Base-by-base conservation (phyloP, 1,139 yeast genomes). In the Kodamaea arcana region DNA sequence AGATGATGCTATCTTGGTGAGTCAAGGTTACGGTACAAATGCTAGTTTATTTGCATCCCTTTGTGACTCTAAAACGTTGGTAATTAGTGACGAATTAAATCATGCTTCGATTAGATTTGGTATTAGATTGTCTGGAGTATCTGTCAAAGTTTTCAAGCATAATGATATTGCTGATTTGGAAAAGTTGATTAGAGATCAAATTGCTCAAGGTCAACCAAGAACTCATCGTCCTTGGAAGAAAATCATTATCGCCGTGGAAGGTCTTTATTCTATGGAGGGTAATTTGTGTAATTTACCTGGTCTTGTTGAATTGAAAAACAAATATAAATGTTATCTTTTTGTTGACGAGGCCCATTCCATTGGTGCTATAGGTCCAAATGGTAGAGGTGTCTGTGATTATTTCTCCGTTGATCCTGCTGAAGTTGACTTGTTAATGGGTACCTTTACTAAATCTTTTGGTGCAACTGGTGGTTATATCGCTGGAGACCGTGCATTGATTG, bases 391-490 rank as follows among this genome's bases (percentile, higher is more conserved):
- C 25, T 90, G 97, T 64, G 97, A 94, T 57, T 86, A 86, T 61
- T 92, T 84, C 56, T 82, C 82, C 31, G 76, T 92, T 37, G 76
- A 80, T 45, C 92, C 97, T 26, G 58, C 66, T 15, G 75, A 78
- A 33, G 72, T 92, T 35, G 99, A 92, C 61, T 66, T 94, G 42
- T 66, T 92, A 48, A 92, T 92, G 99, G 99, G 99, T 33, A 92
- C 99, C 7, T 75, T 94, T 40, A 94, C 98, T 35, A 92, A 92
- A 63, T 87, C 97, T 4, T 92, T 92, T 60, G 98, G 99, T 54
- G 97, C 98, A 20, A 88, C 97, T 31, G 99, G 99, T 53, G 99
- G 98, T 32, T 92, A 92, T 57, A 69, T 92, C 45, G 94, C 96
- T 15, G 94, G 83, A 34, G 72, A 73, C 45, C 74, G 78, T 52